These are phyloP conservation scores for Solanum ahanhuiri DNA, from an alignment of 257 asterid species.

Conservation along the genomic window DNA sequence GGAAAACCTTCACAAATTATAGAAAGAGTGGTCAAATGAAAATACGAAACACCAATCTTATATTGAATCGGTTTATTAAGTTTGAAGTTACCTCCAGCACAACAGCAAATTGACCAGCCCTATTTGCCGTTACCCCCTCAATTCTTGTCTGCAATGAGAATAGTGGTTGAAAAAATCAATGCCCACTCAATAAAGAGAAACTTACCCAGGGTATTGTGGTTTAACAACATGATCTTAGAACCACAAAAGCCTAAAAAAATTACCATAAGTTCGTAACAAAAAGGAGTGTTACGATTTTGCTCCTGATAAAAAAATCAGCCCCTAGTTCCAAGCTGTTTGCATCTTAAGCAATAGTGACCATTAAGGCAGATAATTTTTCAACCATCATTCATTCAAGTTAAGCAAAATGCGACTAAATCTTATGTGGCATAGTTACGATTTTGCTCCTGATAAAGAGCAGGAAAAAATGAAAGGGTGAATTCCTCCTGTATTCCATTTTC, in stretches of 20 bases:
- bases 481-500: background rate
- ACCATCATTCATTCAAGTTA: background rate
- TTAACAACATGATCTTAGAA: background rate
- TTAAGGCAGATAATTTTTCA: background rate
- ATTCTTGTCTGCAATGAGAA: slow-evolving; percentile 64
- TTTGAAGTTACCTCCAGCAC: slow-evolving; percentile 65
- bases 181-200: background rate
- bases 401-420: background rate
- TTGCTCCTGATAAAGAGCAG: background rate
- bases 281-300: background rate
- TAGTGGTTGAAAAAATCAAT: background rate
- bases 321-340: background rate
- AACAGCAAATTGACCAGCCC: slow-evolving; percentile 69
- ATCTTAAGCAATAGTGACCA: background rate
- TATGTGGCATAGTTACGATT: background rate
- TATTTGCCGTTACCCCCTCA: slow-evolving; percentile 66
- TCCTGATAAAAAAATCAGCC: background rate
- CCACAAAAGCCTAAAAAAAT: background rate
- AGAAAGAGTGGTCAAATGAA: background rate
- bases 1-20: slow-evolving; percentile 43
- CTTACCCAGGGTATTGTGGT: background rate
- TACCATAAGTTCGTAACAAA: background rate
- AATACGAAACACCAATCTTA: background rate
- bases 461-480: background rate
- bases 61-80: background rate